These are phyloP conservation scores for Calophaca sinica DNA, from an alignment of 306 rosid genomes.

Conservation along the genomic window DNA sequence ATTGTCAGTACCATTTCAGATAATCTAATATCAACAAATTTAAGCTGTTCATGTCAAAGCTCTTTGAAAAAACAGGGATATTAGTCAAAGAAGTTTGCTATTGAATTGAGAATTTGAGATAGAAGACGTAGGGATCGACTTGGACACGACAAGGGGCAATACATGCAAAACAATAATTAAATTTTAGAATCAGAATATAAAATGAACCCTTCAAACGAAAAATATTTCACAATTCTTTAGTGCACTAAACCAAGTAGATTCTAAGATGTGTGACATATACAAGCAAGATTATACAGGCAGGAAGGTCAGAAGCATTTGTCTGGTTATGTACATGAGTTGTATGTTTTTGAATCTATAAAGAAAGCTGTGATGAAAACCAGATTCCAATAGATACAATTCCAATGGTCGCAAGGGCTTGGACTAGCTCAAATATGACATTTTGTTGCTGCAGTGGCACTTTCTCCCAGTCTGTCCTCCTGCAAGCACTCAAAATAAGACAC, in stretches of 20 bases:
- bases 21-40: neutral
- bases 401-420: conserved; percentile 79
- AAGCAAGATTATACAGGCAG: conserved; percentile 49
- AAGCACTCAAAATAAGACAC: conserved; percentile 37
- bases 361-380: conserved; percentile 77
- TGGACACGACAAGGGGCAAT: neutral
- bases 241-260: conserved; percentile 52
- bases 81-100: neutral
- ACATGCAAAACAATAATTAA: conserved; percentile 11
- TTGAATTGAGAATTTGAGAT: neutral
- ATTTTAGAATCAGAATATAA: conserved; percentile 16
- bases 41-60: neutral
- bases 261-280: conserved; percentile 57
- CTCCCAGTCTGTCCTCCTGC: conserved; percentile 77
- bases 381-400: conserved; percentile 79
- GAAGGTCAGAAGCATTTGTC: conserved; percentile 44
- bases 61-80: neutral
- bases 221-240: neutral
- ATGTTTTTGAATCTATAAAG: conserved; percentile 52
- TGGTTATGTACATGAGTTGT: conserved; percentile 59
- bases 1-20: neutral
- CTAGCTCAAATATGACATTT: conserved; percentile 62
- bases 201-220: neutral
- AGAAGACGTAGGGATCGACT: neutral
- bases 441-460: conserved; percentile 59